Evolutionary conservation across 805 yeast species (phyloP), one percentile per base, ranked within the genome.

Genomic region (Candida methanosorbosa): DNA sequence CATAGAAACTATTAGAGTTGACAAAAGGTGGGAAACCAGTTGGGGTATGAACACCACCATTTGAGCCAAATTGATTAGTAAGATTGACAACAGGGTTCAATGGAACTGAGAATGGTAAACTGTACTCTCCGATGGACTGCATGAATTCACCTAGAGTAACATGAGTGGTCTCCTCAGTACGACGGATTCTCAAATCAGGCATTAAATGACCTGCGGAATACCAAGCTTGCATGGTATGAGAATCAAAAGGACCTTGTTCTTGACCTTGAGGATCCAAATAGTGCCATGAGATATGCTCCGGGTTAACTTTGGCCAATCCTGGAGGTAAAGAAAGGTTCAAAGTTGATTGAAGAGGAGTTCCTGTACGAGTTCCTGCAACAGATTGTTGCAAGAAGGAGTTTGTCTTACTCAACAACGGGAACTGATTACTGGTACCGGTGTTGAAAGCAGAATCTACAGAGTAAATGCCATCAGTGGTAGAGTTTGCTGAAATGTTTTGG

Each of bases 171-270:
- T 78, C 85, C 30, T 70, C 80, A 16, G 64, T 70, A 22, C 90
- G 69, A 36, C 81, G 68, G 37, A 86, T 60, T 27, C 59, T 58
- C 41, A 85, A 61, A 38, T 68, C 74, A 9, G 62, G 64, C 27
- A 61, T 61, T 44, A 84, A 63, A 57, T 79, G 82, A 3, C 76
- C 74, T 29, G 68, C 69, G 8, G 69, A 49, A 38, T 70, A 74
- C 95, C 95, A 85, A 34, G 64, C 74, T 43, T 82, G 88, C 95
- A 85, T 85, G 57, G 70, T 58, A 18, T 57, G 53, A 3, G 88
- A 86, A 31, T 65, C 64, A 56, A 85, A 85, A 3, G 95, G 95
- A 17, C 95, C 95, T 52, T 84, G 94, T 41, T 75, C 77, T 33
- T 58, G 66, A 4, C 82, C 84, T 27, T 66, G 54, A 0, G 84